These are phyloP conservation scores for Kuraishia piskuri DNA, from an alignment of 805 yeast species.

Conservation along the genomic window DNA sequence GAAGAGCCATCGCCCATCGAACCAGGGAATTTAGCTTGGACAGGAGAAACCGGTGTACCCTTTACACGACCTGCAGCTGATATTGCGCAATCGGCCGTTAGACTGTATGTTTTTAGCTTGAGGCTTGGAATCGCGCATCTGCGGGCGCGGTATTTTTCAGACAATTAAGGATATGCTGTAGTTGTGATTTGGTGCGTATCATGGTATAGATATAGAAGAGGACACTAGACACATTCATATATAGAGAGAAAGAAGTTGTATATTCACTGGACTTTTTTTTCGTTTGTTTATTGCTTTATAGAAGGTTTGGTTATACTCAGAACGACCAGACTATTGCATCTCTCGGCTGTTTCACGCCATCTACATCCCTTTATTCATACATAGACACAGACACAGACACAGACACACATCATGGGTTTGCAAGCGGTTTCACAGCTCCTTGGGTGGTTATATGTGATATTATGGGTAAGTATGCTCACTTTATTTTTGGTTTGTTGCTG, in stretches of 20 bases:
- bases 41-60: too few relatives aligned
- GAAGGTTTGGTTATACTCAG: neutral
- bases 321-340: neutral
- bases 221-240: too few relatives aligned
- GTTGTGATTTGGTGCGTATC: neutral
- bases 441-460: conserved; percentile 3
- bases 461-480: conserved; percentile 4
- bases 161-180: neutral
- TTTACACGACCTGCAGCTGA: neutral
- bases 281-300: neutral
- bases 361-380: neutral
- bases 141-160: neutral
- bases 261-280: neutral
- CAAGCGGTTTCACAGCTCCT: neutral
- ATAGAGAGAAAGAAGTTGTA: too few relatives aligned
- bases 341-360: neutral
- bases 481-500: neutral
- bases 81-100: neutral
- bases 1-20: too few relatives aligned
- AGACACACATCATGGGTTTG: neutral
- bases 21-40: too few relatives aligned
- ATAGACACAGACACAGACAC: neutral
- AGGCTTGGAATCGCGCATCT: neutral
- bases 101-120: neutral
- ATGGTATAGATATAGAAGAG: neutral